Evolutionary conservation across 495 filamentous ascomycete genomes (phyloP), one percentile per base, ranked within the genome.

Genomic region (Bathelium albidoporum): DNA sequence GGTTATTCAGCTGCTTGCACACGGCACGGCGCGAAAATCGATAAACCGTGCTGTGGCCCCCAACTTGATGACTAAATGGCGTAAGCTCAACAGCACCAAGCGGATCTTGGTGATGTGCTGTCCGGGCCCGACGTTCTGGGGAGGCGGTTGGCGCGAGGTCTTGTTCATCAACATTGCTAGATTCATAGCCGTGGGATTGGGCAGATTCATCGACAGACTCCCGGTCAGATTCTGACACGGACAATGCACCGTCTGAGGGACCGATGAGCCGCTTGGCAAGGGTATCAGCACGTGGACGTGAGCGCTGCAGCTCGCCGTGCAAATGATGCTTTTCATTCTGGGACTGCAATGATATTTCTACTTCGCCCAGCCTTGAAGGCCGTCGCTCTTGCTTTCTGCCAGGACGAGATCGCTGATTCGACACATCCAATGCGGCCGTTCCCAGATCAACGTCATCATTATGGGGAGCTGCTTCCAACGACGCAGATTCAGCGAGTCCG

Each of bases 11-110:
- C 77, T 95, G 90, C 74, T 98, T 98, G 80, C 95, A 97, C 20
- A 98, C 93, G 61, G 94, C 94, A 65, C 91, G 85, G 53, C 88
- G 84, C 24, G 94, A 97, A 68, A 98, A 97, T 31, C 94, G 87
- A 78, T 96, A 98, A 26, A 98, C 84, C 0, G 91, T 97, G 1
- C 89, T 95, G 75, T 98, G 94, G 1, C 94, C 94, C 22, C 94
- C 94, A 61, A 98, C 94, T 72, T 98, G 94, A 74, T 98, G 94
- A 52, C 89, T 89, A 73, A 96, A 98, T 4, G 94, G 94, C 66
- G 97, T 96, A 65, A 98, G 78, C 73, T 97, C 93, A 66, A 98
- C 95, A 14, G 93, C 93, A 20, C 93, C 90, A 26, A 95, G 74
- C 18, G 92, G 91, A 78, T 31, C 79, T 53, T 77, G 74, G 66